These are phyloP conservation scores for Phytophthora multivora DNA, from an alignment of 352 stramenopile genomes.

Conservation along the genomic window DNA sequence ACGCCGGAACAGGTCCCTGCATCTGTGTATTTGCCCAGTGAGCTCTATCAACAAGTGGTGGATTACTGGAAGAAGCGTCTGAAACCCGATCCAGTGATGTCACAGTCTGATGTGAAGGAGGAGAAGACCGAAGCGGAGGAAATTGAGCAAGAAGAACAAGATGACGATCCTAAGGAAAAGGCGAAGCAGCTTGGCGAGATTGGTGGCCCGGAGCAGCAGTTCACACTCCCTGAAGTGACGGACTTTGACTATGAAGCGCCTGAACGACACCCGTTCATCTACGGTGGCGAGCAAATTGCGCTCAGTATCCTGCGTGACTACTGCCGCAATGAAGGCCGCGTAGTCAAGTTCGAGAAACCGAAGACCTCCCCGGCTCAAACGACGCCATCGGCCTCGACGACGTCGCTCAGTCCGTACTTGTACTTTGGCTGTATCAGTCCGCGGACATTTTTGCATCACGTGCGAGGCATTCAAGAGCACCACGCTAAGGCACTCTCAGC, in stretches of 20 bases:
- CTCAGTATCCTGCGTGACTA: slow-evolving; percentile 71
- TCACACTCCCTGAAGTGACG: slow-evolving; percentile 64
- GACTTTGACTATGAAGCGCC: slow-evolving; percentile 69
- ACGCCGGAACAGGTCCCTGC: slow-evolving; percentile 50
- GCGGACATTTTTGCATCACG: slow-evolving; percentile 90
- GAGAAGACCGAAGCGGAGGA: slow-evolving; percentile 27
- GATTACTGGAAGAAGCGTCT: slow-evolving; percentile 54
- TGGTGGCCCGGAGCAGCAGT: slow-evolving; percentile 62
- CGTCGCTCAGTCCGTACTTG: slow-evolving; percentile 95
- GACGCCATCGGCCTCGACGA: slow-evolving; percentile 91
- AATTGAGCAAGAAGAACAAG: slow-evolving; percentile 20
- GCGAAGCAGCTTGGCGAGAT: slow-evolving; percentile 43
- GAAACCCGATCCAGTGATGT: slow-evolving; percentile 18
- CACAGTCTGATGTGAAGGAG: slow-evolving; percentile 19
- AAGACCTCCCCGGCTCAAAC: slow-evolving; percentile 94
- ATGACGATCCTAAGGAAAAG: slow-evolving; percentile 22
- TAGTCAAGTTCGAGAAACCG: slow-evolving; percentile 97
- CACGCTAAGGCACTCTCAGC: slow-evolving; percentile 70
- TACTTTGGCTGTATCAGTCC: slow-evolving; percentile 94
- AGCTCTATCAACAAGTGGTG: slow-evolving; percentile 64
- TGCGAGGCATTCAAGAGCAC: slow-evolving; percentile 80
- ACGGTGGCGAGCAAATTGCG: slow-evolving; percentile 71
- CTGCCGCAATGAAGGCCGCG: slow-evolving; percentile 81
- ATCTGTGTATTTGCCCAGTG: slow-evolving; percentile 47
- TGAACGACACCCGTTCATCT: slow-evolving; percentile 72